phyloP scores from a whole-genome alignment of 2,329 filamentous ascomycete genomes.

The Aspergillus sergii region DNA sequence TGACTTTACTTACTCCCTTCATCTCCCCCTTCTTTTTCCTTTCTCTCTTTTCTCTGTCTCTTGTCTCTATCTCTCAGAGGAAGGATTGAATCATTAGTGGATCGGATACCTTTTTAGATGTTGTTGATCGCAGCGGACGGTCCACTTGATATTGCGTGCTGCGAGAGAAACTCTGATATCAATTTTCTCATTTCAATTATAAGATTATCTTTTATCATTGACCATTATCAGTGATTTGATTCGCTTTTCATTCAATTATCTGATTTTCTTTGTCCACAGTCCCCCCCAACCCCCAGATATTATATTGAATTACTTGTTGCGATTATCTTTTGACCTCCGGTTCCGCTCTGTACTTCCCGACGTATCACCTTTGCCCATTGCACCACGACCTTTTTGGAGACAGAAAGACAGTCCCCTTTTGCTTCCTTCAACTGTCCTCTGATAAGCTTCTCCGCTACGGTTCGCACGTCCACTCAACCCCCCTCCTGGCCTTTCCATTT shows the following conservation, averaged over 20 bases:
- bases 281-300: neutral
- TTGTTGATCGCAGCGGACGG: neutral
- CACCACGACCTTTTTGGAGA: neutral
- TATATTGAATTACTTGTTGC: slow-evolving; percentile 9
- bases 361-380: slow-evolving; percentile 3
- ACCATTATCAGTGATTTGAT: slow-evolving; percentile 3
- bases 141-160: slow-evolving; percentile 6
- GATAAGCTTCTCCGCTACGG: slow-evolving; percentile 31
- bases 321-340: slow-evolving; percentile 13
- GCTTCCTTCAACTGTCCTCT: slow-evolving; percentile 5
- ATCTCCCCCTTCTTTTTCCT: neutral
- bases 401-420: neutral
- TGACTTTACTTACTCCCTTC: neutral
- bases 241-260: neutral
- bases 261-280: neutral
- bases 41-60: neutral
- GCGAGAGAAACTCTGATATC: slow-evolving; percentile 2
- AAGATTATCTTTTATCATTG: slow-evolving; percentile 4
- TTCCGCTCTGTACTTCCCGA: slow-evolving; percentile 26
- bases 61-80: neutral
- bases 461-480: slow-evolving; percentile 18
- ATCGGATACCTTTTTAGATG: neutral
- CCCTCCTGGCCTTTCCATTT: neutral
- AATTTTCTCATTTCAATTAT: slow-evolving; percentile 3
- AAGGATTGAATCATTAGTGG: neutral